Evolutionary conservation across 345 rosid genomes (phyloP), one percentile per base, ranked within the genome.

Genomic region (Dipteronia dyeriana): DNA sequence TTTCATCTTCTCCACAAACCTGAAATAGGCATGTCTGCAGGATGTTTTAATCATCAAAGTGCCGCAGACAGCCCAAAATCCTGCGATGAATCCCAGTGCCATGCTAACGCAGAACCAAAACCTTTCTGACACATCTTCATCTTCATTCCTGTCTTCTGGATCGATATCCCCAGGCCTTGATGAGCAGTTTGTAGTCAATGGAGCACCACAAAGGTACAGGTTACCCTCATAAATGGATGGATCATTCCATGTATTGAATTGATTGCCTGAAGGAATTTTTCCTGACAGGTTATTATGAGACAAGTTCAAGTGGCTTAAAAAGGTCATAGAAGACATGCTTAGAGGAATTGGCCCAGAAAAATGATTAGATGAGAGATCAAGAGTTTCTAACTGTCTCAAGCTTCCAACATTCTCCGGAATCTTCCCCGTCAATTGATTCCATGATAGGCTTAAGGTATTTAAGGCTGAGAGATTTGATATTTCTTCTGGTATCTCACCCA

Each of bases 311-410:
- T 20, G 17, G 29, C 5, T 19, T 38, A 81, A 41, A 4, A 60
- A 66, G 9, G 79, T 57, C 77, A 82, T 19, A 12, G 62, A 59
- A 38, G 78, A 9, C 75, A 81, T 62, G 78, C 73, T 67, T 4
- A 69, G 22, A 62, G 87, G 86, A 54, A 82, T 78, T 7, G 49
- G 2, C 5, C 85, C 76, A 0, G 76, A 82, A 54, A 82, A 69
- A 49, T 45, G 57, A 78, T 84, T 84, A 59, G 13, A 10, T 20
- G 83, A 82, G 59, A 82, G 79, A 9, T 84, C 84, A 29, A 82
- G 84, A 61, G 38, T 63, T 68, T 79, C 81, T 59, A 79, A 68
- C 45, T 14, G 5, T 2, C n/a, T 26, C 77, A 80, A 53, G 72
- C 10, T 20, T 22, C 66, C 67, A 2, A 66, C 60, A 7, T 65